Base-by-base conservation (phyloP, 139 green algal species). In the Chlorella sp. region DNA sequence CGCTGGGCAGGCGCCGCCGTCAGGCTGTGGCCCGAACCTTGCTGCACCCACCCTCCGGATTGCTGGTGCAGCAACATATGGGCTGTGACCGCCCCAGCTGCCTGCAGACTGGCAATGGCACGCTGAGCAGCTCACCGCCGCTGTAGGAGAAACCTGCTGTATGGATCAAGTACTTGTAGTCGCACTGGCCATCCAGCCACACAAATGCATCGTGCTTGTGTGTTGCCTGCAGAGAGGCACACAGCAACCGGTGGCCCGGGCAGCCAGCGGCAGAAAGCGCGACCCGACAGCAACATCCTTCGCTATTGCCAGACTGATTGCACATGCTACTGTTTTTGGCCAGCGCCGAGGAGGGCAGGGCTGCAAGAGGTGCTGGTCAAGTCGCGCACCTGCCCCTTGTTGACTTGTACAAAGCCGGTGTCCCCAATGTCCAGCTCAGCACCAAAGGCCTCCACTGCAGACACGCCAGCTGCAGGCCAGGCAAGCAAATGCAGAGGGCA, bases 141-240 rank as follows among this genome's bases (percentile, higher is more conserved):
- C 62, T 79, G 78, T 90, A 90, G 47, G 28, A 76, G 63, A 90
- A 86, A 21, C 87, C 87, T 20, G 87, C 83, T 17, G 87, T 90
- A 71, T 90, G 87, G 38, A 90, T 84, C 1, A 64, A 26, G 32
- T 73, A 82, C 60, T 88, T 88, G 78, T 90, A 38, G 30, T 86
- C 74, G 44, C 87, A 90, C 62, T 88, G 83, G 3, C 55, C 70
- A 36, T 90, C 79, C 76, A 90, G 69, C 67, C 47, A 80, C 44
- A 86, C 78, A 71, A 88, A 90, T 7, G 30, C 36, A 39, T 87
- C 60, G 44, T 62, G 56, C 78, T 86, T 78, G 26, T 21, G 12
- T 7, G 12, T 25, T 7, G 76, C 76, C 26, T 79, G 39, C 51
- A 60, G 44, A 6, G n/a, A n/a, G n/a, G n/a, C n/a, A n/a, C 51